phyloP scores from a whole-genome alignment of 352 stramenopile species.

The Phytophthora vignae region DNA sequence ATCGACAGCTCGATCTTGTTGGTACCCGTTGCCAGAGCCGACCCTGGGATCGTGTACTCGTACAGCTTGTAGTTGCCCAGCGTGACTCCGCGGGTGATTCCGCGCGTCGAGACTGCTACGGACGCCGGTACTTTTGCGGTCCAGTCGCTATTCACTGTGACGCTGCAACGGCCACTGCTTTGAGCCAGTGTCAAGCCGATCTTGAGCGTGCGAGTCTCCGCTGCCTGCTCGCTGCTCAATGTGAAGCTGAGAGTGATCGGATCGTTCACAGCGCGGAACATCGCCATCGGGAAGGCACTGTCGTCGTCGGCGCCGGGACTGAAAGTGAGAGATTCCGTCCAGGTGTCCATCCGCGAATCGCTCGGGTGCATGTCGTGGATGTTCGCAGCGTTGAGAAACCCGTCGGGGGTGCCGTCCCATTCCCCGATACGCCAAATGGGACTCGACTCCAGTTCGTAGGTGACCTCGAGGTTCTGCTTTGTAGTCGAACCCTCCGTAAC shows the following conservation, averaged over 20 bases:
- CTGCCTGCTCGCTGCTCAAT: slow-evolving; percentile 34
- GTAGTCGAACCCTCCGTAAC: slow-evolving; percentile 24
- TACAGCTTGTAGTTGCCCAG: slow-evolving; percentile 58
- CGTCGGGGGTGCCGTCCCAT: slow-evolving; percentile 59
- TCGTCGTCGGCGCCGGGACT: slow-evolving; percentile 20
- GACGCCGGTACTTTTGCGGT: slow-evolving; percentile 30
- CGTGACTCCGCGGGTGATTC: slow-evolving; percentile 53
- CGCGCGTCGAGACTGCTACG: slow-evolving; percentile 48
- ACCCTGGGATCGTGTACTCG: slow-evolving; percentile 50
- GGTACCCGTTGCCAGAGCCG: slow-evolving; percentile 31
- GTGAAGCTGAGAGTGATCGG: slow-evolving; percentile 44
- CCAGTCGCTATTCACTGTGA: slow-evolving; percentile 53
- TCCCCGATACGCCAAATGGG: slow-evolving; percentile 57
- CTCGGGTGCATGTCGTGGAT: slow-evolving; percentile 67
- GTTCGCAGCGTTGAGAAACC: slow-evolving; percentile 59
- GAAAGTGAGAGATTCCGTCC: slow-evolving; percentile 36
- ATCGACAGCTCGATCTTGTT: slow-evolving; percentile 50
- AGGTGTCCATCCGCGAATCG: slow-evolving; percentile 44
- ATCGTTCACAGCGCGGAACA: slow-evolving; percentile 58
- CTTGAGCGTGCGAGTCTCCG: slow-evolving; percentile 33
- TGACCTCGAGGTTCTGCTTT: slow-evolving; percentile 33
- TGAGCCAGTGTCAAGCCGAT: slow-evolving; percentile 57
- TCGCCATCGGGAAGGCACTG: slow-evolving; percentile 51
- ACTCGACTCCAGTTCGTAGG: slow-evolving; percentile 22
- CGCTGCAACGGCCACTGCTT: slow-evolving; percentile 39